phyloP scores from a whole-genome alignment of 1,284 basidiomycete species.

The Apiotrichum akiyoshidainum region DNA sequence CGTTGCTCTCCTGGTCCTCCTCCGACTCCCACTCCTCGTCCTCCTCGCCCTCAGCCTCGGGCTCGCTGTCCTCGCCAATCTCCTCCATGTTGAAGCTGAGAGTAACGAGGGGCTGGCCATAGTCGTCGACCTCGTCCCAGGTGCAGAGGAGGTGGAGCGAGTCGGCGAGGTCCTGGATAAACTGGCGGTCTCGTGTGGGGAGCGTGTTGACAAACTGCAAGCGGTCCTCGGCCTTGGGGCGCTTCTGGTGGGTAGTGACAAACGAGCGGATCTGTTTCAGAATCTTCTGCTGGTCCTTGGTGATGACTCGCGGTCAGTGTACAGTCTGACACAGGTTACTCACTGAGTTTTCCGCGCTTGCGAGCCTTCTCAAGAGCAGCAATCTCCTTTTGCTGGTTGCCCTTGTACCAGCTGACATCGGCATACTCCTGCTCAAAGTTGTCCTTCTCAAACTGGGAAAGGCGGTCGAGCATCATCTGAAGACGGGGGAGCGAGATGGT shows the following conservation, averaged over 20 bases:
- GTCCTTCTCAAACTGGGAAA: conserved; percentile 81
- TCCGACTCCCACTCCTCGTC: conserved; percentile 47
- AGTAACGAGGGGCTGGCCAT: conserved; percentile 60
- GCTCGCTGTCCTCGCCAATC: conserved; percentile 31
- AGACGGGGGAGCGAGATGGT: conserved; percentile 74
- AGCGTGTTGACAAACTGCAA: conserved; percentile 72
- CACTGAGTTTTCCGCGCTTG: conserved; percentile 48
- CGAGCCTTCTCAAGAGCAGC: conserved; percentile 53
- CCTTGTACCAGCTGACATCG: conserved; percentile 84
- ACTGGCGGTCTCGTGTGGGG: conserved; percentile 70
- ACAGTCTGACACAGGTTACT: conserved; percentile 2
- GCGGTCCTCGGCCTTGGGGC: conserved; percentile 50
- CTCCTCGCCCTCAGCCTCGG: conserved; percentile 24
- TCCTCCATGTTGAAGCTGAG: conserved; percentile 58
- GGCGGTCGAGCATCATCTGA: conserved; percentile 82
- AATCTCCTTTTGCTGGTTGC: conserved; percentile 73
- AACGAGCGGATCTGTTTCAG: conserved; percentile 73
- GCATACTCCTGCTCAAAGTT: conserved; percentile 86
- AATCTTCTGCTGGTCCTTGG: conserved; percentile 67
- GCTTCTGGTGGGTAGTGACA: conserved; percentile 58
- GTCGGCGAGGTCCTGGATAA: conserved; percentile 69
- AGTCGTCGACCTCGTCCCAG: conserved; percentile 87
- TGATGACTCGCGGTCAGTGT: conserved; percentile 58
- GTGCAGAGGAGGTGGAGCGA: conserved; percentile 70
- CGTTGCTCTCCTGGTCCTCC: conserved; percentile 59